These are phyloP conservation scores for Pyrenopolyporus hunteri DNA, from an alignment of 495 filamentous ascomycete species.

Conservation along the genomic window DNA sequence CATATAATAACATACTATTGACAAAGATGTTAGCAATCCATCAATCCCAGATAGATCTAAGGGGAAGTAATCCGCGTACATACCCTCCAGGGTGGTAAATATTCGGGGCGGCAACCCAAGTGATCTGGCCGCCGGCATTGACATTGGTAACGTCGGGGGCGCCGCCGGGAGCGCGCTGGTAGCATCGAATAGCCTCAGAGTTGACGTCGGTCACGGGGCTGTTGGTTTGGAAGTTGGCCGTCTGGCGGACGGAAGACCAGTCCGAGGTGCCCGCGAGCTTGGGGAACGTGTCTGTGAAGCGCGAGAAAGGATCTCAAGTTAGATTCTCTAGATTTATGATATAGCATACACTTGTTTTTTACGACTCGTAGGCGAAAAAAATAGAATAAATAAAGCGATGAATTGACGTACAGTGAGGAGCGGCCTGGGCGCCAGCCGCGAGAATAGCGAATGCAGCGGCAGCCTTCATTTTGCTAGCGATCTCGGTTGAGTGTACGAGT, in stretches of 20 bases:
- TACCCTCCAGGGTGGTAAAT: slow-evolving; percentile 56
- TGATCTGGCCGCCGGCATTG: slow-evolving; percentile 52
- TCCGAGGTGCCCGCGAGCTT: slow-evolving; percentile 45
- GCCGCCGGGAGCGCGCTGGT: slow-evolving; percentile 51
- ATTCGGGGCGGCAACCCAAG: slow-evolving; percentile 52
- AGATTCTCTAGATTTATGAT: neutral
- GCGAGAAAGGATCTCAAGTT: slow-evolving; percentile 38
- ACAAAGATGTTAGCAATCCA: slow-evolving; percentile 1
- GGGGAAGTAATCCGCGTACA: no score
- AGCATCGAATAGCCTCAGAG: slow-evolving; percentile 56
- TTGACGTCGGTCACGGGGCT: slow-evolving; percentile 58
- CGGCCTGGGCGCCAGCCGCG: slow-evolving; percentile 41
- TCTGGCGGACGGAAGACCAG: slow-evolving; percentile 58
- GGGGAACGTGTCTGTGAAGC: slow-evolving; percentile 36
- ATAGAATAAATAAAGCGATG: neutral
- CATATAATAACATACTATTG: slow-evolving; percentile 13
- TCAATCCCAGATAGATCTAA: no score
- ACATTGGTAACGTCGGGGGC: slow-evolving; percentile 49
- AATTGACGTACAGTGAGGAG: slow-evolving; percentile 50
- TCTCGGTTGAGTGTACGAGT: no score
- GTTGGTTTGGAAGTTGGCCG: slow-evolving; percentile 59
- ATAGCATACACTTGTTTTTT: no score
- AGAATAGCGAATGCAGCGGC: slow-evolving; percentile 43
- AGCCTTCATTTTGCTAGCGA: slow-evolving; percentile 46
- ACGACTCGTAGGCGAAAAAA: no score